These are phyloP conservation scores for Curvularia spicifera DNA, from an alignment of 2,329 filamentous ascomycete species.

Conservation along the genomic window DNA sequence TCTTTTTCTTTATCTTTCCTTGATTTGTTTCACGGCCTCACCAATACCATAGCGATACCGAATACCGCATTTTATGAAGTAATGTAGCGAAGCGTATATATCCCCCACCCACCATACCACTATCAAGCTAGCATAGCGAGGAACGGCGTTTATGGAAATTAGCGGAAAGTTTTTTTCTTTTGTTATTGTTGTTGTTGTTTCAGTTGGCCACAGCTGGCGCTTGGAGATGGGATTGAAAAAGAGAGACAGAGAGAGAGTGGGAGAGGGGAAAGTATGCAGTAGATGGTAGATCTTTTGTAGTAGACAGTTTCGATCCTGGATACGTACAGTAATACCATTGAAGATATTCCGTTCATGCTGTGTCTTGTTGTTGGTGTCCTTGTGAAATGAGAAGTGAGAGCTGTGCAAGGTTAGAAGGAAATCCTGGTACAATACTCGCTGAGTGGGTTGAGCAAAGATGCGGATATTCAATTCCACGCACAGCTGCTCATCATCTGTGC, in stretches of 20 bases:
- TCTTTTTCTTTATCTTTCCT: not conserved
- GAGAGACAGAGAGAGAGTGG: too few relatives aligned
- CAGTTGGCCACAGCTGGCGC: not conserved
- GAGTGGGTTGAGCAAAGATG: not conserved
- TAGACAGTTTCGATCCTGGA: not conserved
- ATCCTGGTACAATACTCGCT: not conserved
- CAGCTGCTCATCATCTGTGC: not conserved
- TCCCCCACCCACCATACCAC: not conserved
- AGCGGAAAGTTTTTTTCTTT: not conserved
- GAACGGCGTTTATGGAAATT: constrained; percentile 3
- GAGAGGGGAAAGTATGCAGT: not conserved
- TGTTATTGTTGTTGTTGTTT: not conserved
- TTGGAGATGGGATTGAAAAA: not conserved
- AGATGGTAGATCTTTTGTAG: not conserved
- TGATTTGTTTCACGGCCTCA: not conserved
- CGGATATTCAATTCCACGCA: too few relatives aligned
- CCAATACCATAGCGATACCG: not conserved
- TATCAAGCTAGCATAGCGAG: constrained; percentile 1
- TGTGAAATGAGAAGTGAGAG: not conserved
- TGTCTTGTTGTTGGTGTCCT: not conserved
- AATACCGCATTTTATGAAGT: constrained; percentile 7
- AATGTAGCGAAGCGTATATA: constrained; percentile 8
- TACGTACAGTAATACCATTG: not conserved
- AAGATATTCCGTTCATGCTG: not conserved
- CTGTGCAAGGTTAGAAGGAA: not conserved